A percentile compares a stretch with the other conserved stretches of the same genome.
These are phyloP conservation scores for Cercophora samala DNA, from an alignment of 495 filamentous ascomycete species.

Conservation along the genomic window DNA sequence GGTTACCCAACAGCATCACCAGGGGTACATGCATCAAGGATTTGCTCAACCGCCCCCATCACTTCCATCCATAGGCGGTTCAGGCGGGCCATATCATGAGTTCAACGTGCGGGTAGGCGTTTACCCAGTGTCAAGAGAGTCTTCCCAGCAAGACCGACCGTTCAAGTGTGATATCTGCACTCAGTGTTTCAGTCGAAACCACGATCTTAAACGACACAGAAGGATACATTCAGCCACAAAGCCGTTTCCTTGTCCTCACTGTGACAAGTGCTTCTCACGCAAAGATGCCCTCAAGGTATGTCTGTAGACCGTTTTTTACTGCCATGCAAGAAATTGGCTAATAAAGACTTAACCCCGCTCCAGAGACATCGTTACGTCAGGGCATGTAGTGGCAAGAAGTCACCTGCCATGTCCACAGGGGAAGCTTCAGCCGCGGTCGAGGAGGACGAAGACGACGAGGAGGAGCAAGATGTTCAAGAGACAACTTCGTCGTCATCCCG, in stretches of 20 bases:
- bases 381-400: conserved; percentile 12
- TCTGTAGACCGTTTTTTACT: background rate
- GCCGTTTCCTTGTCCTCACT: conserved; percentile 88
- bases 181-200: conserved; percentile 93
- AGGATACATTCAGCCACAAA: conserved; percentile 91
- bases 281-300: conserved; percentile 96
- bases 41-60: background rate
- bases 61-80: background rate
- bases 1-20: background rate
- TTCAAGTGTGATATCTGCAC: conserved; percentile 93
- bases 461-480: background rate
- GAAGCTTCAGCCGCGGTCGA: background rate
- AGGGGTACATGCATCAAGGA: background rate
- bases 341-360: background rate
- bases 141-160: conserved; percentile 62
- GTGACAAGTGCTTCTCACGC: conserved; percentile 92
- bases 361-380: conserved; percentile 23
- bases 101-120: conserved; percentile 9
- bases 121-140: conserved; percentile 17
- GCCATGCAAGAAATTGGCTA: background rate
- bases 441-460: background rate
- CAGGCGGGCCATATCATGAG: conserved; percentile 17
- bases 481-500: background rate
- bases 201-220: conserved; percentile 94
- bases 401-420: background rate